Conservation (phyloP, 306 rosid genomes). For the Trifolium dubium region DNA sequence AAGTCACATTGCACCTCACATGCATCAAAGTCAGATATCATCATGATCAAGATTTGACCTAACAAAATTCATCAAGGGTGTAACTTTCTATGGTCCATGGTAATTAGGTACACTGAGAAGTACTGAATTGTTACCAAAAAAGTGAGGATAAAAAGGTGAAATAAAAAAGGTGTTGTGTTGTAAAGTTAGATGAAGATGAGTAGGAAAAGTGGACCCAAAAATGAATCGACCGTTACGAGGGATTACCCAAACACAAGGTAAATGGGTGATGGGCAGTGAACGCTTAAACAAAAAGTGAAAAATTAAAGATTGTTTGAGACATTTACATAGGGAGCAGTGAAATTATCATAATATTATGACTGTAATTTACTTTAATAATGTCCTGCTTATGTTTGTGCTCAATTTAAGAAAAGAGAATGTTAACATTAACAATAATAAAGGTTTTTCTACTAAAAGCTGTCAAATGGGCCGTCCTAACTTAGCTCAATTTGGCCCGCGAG, state of each 20-base stretch:
- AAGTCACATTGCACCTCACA: constrained; percentile 23
- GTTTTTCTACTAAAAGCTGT: too few species aligned
- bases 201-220: constrained; percentile 47
- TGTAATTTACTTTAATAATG: not conserved
- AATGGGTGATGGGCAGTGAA: constrained; percentile 42
- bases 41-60: constrained; percentile 7
- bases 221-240: constrained; percentile 58
- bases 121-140: constrained; percentile 27
- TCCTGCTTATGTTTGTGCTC: too few species aligned
- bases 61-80: not conserved
- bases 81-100: not conserved
- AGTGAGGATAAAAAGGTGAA: not conserved
- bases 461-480: too few species aligned
- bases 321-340: constrained; percentile 43
- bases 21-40: not conserved
- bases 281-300: not conserved
- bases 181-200: not conserved
- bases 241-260: constrained; percentile 31
- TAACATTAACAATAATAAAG: too few species aligned
- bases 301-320: constrained; percentile 16
- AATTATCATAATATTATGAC: not conserved
- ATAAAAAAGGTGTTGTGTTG: not conserved
- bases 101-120: constrained; percentile 8
- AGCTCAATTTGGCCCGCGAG: too few species aligned
- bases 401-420: too few species aligned